phyloP scores from a whole-genome alignment of 1,139 yeast genomes.

The Geotrichum fermentans region DNA sequence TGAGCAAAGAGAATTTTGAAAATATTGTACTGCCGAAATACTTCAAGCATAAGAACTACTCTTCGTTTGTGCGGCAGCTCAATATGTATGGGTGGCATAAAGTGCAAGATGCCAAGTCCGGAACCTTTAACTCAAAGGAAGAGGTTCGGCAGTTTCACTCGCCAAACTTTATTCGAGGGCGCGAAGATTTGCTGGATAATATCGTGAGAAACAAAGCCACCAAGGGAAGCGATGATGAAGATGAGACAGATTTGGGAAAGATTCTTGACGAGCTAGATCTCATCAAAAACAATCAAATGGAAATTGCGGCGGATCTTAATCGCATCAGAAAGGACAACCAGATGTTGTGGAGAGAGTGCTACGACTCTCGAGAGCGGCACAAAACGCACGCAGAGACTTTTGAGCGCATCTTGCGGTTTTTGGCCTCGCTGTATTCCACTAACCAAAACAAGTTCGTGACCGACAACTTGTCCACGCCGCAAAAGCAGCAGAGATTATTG shows the following conservation, averaged over 20 bases:
- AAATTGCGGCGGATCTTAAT: slow-evolving; percentile 76
- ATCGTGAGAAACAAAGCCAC: slow-evolving; percentile 52
- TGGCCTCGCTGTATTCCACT: slow-evolving; percentile 73
- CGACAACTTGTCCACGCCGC: slow-evolving; percentile 22
- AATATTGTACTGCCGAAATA: slow-evolving; percentile 78
- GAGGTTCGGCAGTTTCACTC: slow-evolving; percentile 73
- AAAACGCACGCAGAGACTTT: slow-evolving; percentile 81
- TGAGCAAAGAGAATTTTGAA: slow-evolving; percentile 82
- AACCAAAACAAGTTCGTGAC: slow-evolving; percentile 41
- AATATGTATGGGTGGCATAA: slow-evolving; percentile 99
- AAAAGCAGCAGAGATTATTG: slow-evolving; percentile 18
- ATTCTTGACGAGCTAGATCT: slow-evolving; percentile 69
- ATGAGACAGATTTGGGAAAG: slow-evolving; percentile 50
- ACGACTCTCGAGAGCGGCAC: slow-evolving; percentile 76
- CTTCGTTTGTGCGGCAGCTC: slow-evolving; percentile 89
- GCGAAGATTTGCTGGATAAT: slow-evolving; percentile 69
- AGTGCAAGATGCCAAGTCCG: slow-evolving; percentile 71
- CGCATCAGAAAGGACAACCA: slow-evolving; percentile 85
- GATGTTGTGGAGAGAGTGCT: slow-evolving; percentile 84
- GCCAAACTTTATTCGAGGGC: slow-evolving; percentile 66
- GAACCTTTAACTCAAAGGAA: slow-evolving; percentile 53
- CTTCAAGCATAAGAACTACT: slow-evolving; percentile 91
- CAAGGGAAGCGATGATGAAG: slow-evolving; percentile 40
- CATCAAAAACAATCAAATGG: slow-evolving; percentile 69
- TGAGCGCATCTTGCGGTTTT: slow-evolving; percentile 78